Base-by-base conservation (phyloP, 306 rosid genomes). In the Cicer pinnatifidum region DNA sequence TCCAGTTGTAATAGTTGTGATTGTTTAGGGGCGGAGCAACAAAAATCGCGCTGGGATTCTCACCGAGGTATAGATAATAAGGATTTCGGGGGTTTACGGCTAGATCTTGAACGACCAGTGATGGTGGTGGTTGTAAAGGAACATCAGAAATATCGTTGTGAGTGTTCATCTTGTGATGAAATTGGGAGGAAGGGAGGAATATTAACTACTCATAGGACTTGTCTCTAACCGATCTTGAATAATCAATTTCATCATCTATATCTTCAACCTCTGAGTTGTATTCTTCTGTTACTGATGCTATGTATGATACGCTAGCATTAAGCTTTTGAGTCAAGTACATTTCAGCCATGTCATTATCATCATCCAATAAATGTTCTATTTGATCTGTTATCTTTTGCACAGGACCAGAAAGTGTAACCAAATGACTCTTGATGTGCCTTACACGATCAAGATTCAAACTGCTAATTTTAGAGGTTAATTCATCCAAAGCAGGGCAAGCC, bases 401-500 rank as follows among this genome's bases (percentile, higher is more conserved):
- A 23, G 40, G 63, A 57, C 98, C 95, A 2, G 95, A 87, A 69
- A 92, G 89, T 13, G 90, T 83, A 75, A 87, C 97, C 89, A 93
- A 75, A 60, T 96, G 90, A 76, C 90, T 93, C 84, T 93, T 93
- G 73, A 93, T 89, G 47, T 86, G 91, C 61, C 96, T 88, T 65
- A 90, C 97, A 0, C 85, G 88, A 72, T 90, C 97, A 75, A 93
- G 87, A 63, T 87, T 93, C 77, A 90, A 91, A 39, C 91, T 86
- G 75, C 90, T 83, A 35, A 92, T 86, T 62, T 84, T 82, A 11
- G 96, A 82, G 65, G 93, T 90, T 75, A 93, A 78, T 86, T 89
- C 88, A 86, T 87, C 98, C 17, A 93, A 83, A 46, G 97, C 98
- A 23, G 97, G 95, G 74, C 90, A 89, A 77, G 98, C 93, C 77